Evolutionary conservation across 2,329 filamentous ascomycete genomes (phyloP), one percentile per base, ranked within the genome.

Genomic region (Sporothrix variecibatus): DNA sequence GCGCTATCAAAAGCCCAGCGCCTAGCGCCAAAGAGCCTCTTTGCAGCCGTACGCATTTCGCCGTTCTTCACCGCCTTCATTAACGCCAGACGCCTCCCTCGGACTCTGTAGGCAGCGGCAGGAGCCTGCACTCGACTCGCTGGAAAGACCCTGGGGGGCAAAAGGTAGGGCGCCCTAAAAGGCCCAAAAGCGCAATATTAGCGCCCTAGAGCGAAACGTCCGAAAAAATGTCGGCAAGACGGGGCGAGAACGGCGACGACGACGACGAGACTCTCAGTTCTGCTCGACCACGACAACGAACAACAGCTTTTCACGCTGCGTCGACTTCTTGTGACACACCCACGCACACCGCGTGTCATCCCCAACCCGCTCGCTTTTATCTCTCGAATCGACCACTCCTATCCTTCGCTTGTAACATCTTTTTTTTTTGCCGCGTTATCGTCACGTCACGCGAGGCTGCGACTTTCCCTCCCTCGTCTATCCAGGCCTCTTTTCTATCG

Each of bases 31-130:
- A 53, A 67, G 38, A 43, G 31, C 46, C 58, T 26, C 26, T 12
- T 7, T 23, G 12, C 51, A 9, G 17, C 51, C 34, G 28, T 11
- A 3, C 7, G 17, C 17, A 2, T 64, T 69, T 31, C 34, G 70
- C 73, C 70, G 64, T 26, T 2, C 1, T n/a, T 64, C 51, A 74
- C 73, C 73, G 73, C 73, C 70, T 64, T 64, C 67, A 17, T 67
- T 53, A 17, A 34, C 28, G 46, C 46, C 43, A 7, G 11, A 23
- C 23, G 51, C 7, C 58, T 11, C 58, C 38, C 56, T 34, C 56
- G 8, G 17, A 9, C 53, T 58, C 15, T 26, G 23, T 60, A 26
- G n/a, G 53, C 26, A n/a, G n/a, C 12, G 38, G 38, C 34, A 23
- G 8, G 62, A 26, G 51, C 20, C 51, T 26, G 20, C 28, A 8